Conservation (phyloP, 2,329 filamentous ascomycete genomes). For the Alternaria rosae region DNA sequence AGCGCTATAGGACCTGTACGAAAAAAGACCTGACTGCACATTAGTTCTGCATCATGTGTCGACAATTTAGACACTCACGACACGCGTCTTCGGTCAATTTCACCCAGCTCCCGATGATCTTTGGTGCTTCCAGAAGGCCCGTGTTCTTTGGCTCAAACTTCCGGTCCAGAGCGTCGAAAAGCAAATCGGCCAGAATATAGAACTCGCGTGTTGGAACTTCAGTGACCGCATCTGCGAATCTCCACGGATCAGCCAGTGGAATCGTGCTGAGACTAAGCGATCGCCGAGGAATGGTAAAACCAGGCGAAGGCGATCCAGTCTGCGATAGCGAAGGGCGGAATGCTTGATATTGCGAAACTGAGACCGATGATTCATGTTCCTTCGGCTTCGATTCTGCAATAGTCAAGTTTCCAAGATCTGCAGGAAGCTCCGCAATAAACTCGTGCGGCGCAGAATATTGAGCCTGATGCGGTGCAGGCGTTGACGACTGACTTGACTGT, state of each 20-base stretch:
- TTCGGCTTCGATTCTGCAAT: constrained; percentile 26
- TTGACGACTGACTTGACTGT: constrained; percentile 20
- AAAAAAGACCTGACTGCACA: constrained; percentile 33
- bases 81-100: constrained; percentile 37
- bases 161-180: constrained; percentile 45
- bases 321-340: constrained; percentile 31
- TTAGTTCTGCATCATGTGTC: neutral
- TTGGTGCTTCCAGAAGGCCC: constrained; percentile 44
- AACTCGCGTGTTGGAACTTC: constrained; percentile 47
- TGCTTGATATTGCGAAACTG: constrained; percentile 35
- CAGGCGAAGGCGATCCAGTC: constrained; percentile 24
- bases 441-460: constrained; percentile 26
- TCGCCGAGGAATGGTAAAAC: constrained; percentile 39
- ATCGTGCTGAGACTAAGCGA: constrained; percentile 37
- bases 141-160: constrained; percentile 46
- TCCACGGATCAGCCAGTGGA: constrained; percentile 45
- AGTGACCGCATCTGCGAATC: constrained; percentile 41
- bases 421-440: constrained; percentile 47
- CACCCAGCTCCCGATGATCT: constrained; percentile 43
- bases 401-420: constrained; percentile 39
- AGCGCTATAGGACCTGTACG: constrained; percentile 37
- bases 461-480: constrained; percentile 17
- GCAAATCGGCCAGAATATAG: constrained; percentile 44
- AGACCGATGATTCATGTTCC: constrained; percentile 8
- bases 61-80: constrained; percentile 25